phyloP scores from a whole-genome alignment of 306 rosid genomes.

The Trifolium repens region DNA sequence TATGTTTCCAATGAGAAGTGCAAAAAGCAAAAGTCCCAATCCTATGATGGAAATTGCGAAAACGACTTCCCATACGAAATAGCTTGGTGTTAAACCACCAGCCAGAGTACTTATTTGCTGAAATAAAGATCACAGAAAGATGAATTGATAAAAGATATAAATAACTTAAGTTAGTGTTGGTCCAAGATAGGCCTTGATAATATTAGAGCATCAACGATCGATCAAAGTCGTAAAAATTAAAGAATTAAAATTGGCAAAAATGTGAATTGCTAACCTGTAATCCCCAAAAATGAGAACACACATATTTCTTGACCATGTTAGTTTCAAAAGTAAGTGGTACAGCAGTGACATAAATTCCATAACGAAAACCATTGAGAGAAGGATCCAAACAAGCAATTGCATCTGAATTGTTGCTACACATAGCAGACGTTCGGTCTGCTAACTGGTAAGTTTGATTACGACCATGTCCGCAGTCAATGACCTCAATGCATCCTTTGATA shows the following conservation, averaged over 20 bases:
- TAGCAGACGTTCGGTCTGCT: neutral
- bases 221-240: neutral
- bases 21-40: no score
- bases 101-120: conserved; percentile 94
- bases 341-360: conserved; percentile 38
- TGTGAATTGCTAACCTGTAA: conserved; percentile 38
- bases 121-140: conserved; percentile 35
- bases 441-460: neutral
- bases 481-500: conserved; percentile 27
- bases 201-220: no score
- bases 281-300: conserved; percentile 48
- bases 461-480: conserved; percentile 76
- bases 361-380: conserved; percentile 19
- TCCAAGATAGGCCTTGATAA: neutral
- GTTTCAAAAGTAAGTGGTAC: conserved; percentile 40
- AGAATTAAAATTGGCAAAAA: neutral
- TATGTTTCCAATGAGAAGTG: conserved; percentile 85
- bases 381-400: conserved; percentile 56
- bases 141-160: neutral
- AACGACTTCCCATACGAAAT: no score
- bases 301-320: conserved; percentile 34
- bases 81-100: conserved; percentile 70
- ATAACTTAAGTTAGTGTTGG: neutral
- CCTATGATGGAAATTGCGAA: no score
- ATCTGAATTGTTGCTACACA: conserved; percentile 45